Conservation (phyloP, 2,329 filamentous ascomycete species). For the Alternaria hordeiaustralica region DNA sequence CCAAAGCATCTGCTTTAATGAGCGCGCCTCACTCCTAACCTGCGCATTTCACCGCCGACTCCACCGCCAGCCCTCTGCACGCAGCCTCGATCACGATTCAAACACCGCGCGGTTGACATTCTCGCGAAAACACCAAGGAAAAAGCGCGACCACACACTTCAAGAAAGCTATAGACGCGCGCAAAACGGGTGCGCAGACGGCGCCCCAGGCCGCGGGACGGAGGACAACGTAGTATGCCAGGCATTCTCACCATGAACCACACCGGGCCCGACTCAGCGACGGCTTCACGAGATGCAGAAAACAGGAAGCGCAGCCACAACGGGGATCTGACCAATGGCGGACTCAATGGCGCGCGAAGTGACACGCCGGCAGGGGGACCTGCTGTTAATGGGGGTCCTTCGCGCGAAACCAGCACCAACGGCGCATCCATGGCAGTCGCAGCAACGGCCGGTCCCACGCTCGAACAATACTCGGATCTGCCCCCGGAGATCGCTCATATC, state of each 20-base stretch:
- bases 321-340: constrained; percentile 41
- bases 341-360: constrained; percentile 19
- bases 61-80: background rate
- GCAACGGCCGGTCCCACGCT: constrained; percentile 10
- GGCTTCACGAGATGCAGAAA: constrained; percentile 37
- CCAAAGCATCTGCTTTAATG: background rate
- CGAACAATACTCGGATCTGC: constrained; percentile 43
- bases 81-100: background rate
- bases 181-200: constrained; percentile 37
- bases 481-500: constrained; percentile 70
- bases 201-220: constrained; percentile 37
- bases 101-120: background rate
- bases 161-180: constrained; percentile 7
- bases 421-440: constrained; percentile 19
- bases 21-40: background rate
- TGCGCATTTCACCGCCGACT: background rate
- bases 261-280: constrained; percentile 48
- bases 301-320: constrained; percentile 39
- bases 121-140: background rate
- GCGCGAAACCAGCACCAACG: constrained; percentile 20
- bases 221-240: constrained; percentile 54
- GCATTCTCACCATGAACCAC: constrained; percentile 57
- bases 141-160: background rate
- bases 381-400: constrained; percentile 17
- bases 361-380: constrained; percentile 16